Evolutionary conservation across 2,329 filamentous ascomycete species (phyloP), one percentile per base, ranked within the genome.

Genomic region (Bipolaris oryzae): DNA sequence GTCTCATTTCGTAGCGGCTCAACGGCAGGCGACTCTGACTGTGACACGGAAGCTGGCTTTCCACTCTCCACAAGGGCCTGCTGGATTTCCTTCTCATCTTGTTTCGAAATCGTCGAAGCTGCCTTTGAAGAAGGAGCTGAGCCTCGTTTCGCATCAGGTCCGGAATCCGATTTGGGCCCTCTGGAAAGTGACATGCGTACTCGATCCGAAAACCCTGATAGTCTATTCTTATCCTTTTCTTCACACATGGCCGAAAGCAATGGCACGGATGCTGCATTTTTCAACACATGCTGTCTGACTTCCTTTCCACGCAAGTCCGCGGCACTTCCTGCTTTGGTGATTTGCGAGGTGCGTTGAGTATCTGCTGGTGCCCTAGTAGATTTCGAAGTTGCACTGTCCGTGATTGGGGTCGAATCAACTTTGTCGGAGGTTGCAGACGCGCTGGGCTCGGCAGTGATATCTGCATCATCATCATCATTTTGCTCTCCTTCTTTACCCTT

Each of bases 291-390:
- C 41, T 68, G 68, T 44, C 58, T 68, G 3, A 31, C 55, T 16
- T 64, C 65, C 20, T 54, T 68, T 18, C 69, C 64, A 6, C 67
- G 63, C 13, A 74, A 53, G 45, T 68, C 69, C 46, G 68, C 63
- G 3, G 66, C 65, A 44, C 69, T 74, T 44, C 65, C 70, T 42
- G 69, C 68, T 59, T 70, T 73, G 1, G 64, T 58, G 16, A 74
- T 62, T 13, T 57, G 43, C 11, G 57, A 37, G 3, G n/a, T 57
- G 48, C 53, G 25, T 33, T 57, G 55, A 20, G 55, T 16, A 7
- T 60, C 52, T 15, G 38, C 21, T 43, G 53, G 44, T 20, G 46
- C 18, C 15, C 18, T 16, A 10, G 42, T 34, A 2, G 42, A 28
- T 31, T 48, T 18, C 13, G 45, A 37, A n/a, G 50, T n/a, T 16